phyloP scores from a whole-genome alignment of 352 stramenopile genomes.

The Phytophthora pisi region DNA sequence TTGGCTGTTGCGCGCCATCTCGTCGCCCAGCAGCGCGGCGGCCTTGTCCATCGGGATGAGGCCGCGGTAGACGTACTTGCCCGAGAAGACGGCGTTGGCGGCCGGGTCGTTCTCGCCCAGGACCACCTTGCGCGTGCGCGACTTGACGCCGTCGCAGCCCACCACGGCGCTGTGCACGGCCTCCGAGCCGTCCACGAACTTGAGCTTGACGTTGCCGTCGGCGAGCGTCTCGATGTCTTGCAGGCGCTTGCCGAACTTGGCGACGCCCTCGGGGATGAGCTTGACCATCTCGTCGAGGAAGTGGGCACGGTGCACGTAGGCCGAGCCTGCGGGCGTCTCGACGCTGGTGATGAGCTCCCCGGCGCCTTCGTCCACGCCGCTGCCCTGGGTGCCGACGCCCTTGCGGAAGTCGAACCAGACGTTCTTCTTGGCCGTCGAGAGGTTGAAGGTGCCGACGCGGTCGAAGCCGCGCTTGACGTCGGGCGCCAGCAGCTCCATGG shows the following conservation, averaged over 20 bases:
- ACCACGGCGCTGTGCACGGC: constrained; percentile 40
- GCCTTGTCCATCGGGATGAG: constrained; percentile 45
- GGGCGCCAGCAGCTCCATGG: constrained; percentile 36
- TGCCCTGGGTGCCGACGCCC: constrained; percentile 33
- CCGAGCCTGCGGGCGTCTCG: constrained; percentile 33
- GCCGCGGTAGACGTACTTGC: constrained; percentile 44
- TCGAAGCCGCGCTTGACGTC: constrained; percentile 41
- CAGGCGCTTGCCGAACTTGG: constrained; percentile 39
- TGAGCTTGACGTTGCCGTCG: constrained; percentile 41
- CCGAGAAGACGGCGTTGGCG: constrained; percentile 36
- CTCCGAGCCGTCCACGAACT: constrained; percentile 36
- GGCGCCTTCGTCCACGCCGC: constrained; percentile 20
- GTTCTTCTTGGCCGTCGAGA: constrained; percentile 38
- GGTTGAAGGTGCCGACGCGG: constrained; percentile 43
- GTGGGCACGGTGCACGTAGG: constrained; percentile 41
- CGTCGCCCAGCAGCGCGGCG: constrained; percentile 32
- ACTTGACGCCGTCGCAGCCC: constrained; percentile 42
- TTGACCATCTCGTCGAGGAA: constrained; percentile 43
- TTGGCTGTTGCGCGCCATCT: constrained; percentile 45
- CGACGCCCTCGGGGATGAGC: constrained; percentile 32
- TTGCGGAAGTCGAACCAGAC: constrained; percentile 47
- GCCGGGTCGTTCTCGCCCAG: constrained; percentile 35
- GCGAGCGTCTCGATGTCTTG: constrained; percentile 36
- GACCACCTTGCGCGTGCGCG: constrained; percentile 34
- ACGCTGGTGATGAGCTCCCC: constrained; percentile 39